phyloP scores from a whole-genome alignment of 176 grass and related monocot species.

The Zoysia japonica region DNA sequence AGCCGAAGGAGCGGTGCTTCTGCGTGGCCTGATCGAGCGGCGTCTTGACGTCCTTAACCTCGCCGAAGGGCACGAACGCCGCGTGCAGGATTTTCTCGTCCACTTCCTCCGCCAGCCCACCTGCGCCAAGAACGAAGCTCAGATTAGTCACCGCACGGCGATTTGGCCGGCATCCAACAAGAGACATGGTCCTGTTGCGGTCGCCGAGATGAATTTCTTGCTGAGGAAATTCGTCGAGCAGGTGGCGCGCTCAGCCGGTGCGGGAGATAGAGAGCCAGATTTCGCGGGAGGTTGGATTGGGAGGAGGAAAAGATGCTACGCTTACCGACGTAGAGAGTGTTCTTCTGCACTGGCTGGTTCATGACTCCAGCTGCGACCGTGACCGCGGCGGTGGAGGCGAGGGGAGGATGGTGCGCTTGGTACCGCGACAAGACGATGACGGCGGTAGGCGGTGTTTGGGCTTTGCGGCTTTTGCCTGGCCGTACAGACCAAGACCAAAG shows the following conservation, averaged over 20 bases:
- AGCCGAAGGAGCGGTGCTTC: slow-evolving; percentile 99
- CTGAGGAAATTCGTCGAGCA: slow-evolving; percentile 59
- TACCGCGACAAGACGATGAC: neutral
- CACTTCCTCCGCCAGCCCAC: slow-evolving; percentile 92
- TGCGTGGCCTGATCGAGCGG: slow-evolving; percentile 94
- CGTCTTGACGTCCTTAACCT: slow-evolving; percentile 98
- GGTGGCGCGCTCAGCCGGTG: neutral
- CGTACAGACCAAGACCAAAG: no score
- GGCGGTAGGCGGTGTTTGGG: neutral
- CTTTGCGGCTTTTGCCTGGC: neutral
- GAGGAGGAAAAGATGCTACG: neutral
- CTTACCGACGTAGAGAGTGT: slow-evolving; percentile 95
- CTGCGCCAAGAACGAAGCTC: slow-evolving; percentile 35
- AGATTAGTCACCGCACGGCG: neutral
- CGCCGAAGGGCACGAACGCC: slow-evolving; percentile 95
- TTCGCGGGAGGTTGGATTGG: neutral
- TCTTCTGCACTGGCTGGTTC: slow-evolving; percentile 87
- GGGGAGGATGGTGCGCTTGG: no score
- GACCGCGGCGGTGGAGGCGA: slow-evolving; percentile 1
- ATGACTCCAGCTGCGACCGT: slow-evolving; percentile 37
- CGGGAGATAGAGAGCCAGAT: no score
- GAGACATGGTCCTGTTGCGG: neutral
- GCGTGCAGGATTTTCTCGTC: slow-evolving; percentile 95
- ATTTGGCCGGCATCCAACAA: neutral
- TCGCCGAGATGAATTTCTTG: neutral